A percentile compares a stretch with the other conserved stretches of the same genome.
Evolutionary conservation across 2,329 filamentous ascomycete species (phyloP).

Genomic region (Scytalidium lignicola): DNA sequence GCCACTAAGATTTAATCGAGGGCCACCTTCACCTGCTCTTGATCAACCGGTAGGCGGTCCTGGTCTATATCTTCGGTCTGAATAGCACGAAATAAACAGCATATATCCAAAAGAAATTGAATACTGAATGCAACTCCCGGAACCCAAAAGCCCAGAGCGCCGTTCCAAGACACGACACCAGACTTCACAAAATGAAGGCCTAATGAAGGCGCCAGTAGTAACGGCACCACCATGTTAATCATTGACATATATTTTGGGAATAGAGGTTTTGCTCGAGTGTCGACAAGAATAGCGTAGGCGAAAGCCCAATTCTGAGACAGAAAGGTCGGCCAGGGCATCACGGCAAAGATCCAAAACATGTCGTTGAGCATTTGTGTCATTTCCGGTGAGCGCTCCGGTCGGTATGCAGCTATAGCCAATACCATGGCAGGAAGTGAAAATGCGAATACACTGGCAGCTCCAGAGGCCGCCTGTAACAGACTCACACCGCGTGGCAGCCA

Average conservation of each 20-base stretch:
- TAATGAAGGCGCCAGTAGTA: constrained; percentile 1
- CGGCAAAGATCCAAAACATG: constrained; percentile 7
- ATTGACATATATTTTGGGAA: constrained; percentile 2
- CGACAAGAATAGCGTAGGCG: constrained; percentile 3
- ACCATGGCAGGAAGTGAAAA: constrained; percentile 17
- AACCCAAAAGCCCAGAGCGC: constrained; percentile 6
- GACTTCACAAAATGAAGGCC: constrained; percentile 4
- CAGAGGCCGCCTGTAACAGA: constrained; percentile 13
- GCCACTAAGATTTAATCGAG: too few species aligned
- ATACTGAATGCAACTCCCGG: too few species aligned
- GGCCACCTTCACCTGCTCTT: too few species aligned
- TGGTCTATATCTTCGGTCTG: too few species aligned
- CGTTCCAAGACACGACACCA: constrained; percentile 10
- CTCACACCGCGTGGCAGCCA: constrained; percentile 10
- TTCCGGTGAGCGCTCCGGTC: constrained; percentile 15
- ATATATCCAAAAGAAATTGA: too few species aligned
- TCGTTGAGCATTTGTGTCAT: constrained; percentile 21
- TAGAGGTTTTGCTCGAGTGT: constrained; percentile 4
- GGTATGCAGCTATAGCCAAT: constrained; percentile 17
- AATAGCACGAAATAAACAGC: too few species aligned
- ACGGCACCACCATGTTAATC: constrained; percentile 3
- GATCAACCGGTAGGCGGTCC: too few species aligned
- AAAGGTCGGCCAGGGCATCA: constrained; percentile 8
- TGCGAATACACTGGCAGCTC: constrained; percentile 13
- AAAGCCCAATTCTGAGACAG: constrained; percentile 4